Evolutionary conservation across 495 filamentous ascomycete species (phyloP), one percentile per base, ranked within the genome.

Genomic region (Cairneyella variabilis): DNA sequence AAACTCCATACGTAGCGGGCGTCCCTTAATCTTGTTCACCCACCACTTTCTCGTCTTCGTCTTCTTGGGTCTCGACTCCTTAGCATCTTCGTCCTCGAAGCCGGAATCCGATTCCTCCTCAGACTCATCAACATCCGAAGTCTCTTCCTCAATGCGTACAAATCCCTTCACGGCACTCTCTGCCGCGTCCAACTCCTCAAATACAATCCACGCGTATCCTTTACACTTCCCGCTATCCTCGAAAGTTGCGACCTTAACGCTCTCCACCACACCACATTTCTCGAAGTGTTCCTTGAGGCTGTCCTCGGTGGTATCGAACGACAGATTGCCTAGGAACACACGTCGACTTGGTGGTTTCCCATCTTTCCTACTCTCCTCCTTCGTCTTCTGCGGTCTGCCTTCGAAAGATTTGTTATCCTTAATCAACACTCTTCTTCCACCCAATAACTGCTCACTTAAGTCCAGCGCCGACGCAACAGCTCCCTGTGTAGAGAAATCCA

Each of bases 141-240:
- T 65, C 26, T 67, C 76, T 49, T 88, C 82, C 52, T 76, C 73
- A 37, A 84, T 71, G 60, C 80, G 76, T 42, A 90, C 76, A 63
- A 81, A 95, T 2, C 95, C 95, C 55, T 80, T 84, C 58, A 96
- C 90, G 7, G 91, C 93, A 62, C 79, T 82, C 59, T 82, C 74
- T 0, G 88, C 90, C 0, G 84, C 79, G 17, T 86, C 83, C 16
- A 89, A 57, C 21, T 90, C 83, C 64, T 84, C 83, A 71, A 97
- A 99, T 34, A 86, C 85, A 42, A 97, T 83, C 88, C 93, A 97
- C 17, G 85, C 91, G 74, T 88, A 99, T 1, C 93, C 93, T 73
- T 97, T 97, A 74, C 95, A 97, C 72, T 97, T 97, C 22, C 93
- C 95, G 34, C 84, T 83, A 63, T 99, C 95, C 66, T 97, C 90